Conservation (phyloP, 1,139 yeast species). For the Blastobotrys arbuscula region DNA sequence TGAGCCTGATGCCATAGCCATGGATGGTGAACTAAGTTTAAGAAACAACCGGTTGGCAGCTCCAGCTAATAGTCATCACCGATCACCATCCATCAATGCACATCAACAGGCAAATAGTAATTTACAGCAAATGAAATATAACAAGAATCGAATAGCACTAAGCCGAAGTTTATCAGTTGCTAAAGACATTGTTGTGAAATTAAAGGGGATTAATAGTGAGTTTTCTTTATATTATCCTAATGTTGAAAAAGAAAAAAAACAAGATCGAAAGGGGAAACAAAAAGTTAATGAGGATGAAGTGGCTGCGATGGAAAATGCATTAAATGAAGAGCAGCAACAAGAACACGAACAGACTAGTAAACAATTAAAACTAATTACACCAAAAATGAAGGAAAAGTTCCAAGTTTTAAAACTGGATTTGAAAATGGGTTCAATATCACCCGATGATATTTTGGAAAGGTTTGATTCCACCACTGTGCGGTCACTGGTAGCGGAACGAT, state of each 20-base stretch:
- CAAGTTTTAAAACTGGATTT: constrained; percentile 60
- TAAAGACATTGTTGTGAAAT: constrained; percentile 41
- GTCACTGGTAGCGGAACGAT: constrained; percentile 56
- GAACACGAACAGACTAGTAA: constrained; percentile 13
- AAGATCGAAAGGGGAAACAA: constrained; percentile 1
- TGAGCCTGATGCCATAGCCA: constrained; percentile 18
- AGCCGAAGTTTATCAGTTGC: constrained; percentile 59
- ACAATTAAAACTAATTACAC: constrained; percentile 22
- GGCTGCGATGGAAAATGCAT: constrained; percentile 5
- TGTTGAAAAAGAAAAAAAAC: background rate
- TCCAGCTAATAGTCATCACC: constrained; percentile 17
- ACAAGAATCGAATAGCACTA: constrained; percentile 56
- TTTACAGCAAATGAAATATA: constrained; percentile 62
- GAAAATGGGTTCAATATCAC: constrained; percentile 49
- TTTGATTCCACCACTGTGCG: constrained; percentile 65
- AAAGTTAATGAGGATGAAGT: constrained; percentile 3
- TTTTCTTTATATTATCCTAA: constrained; percentile 65
- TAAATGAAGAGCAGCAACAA: constrained; percentile 17
- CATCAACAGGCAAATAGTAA: constrained; percentile 37
- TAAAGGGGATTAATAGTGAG: constrained; percentile 42
- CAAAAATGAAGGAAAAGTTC: constrained; percentile 37
- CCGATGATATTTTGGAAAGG: constrained; percentile 43
- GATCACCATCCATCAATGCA: constrained; percentile 26
- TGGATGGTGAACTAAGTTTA: constrained; percentile 15
- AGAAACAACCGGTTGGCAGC: constrained; percentile 1